These are phyloP conservation scores for Nicotiana obtusifolia DNA, from an alignment of 257 asterid genomes.

Conservation along the genomic window DNA sequence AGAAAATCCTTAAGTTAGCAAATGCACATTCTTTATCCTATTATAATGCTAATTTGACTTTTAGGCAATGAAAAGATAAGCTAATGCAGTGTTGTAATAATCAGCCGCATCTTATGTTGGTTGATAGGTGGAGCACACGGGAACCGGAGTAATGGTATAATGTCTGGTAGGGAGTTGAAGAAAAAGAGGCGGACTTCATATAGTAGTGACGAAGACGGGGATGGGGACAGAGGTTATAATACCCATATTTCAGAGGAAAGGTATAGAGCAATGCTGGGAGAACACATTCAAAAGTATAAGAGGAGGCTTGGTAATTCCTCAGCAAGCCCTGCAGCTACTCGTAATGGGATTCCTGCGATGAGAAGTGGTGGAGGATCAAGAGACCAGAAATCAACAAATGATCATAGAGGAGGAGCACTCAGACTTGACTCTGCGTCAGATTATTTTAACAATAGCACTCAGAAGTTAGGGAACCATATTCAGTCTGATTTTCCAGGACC, in stretches of 20 bases:
- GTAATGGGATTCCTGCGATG: constrained; percentile 32
- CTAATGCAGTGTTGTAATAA: constrained; percentile 13
- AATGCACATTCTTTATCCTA: constrained; percentile 13
- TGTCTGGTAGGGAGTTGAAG: constrained; percentile 59
- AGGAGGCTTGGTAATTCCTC: constrained; percentile 63
- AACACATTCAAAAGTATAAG: constrained; percentile 80
- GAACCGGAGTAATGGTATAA: constrained; percentile 49
- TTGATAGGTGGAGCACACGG: constrained; percentile 47
- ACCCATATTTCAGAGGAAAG: constrained; percentile 73
- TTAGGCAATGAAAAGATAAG: neutral
- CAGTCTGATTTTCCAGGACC: constrained; percentile 55
- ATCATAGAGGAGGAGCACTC: constrained; percentile 52
- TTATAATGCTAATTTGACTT: constrained; percentile 4
- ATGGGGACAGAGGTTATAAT: constrained; percentile 55
- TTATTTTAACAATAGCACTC: constrained; percentile 38
- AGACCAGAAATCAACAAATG: constrained; percentile 55
- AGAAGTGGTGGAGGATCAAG: constrained; percentile 46
- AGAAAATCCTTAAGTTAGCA: neutral
- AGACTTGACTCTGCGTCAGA: constrained; percentile 66
- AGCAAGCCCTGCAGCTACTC: constrained; percentile 45
- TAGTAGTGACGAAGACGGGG: constrained; percentile 85
- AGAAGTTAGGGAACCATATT: constrained; percentile 42
- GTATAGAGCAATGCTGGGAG: constrained; percentile 94
- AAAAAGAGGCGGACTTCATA: constrained; percentile 62
- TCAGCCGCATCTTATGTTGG: constrained; percentile 16